Evolutionary conservation across 345 rosid species (phyloP).

Genomic region (Eucalyptus decipiens): DNA sequence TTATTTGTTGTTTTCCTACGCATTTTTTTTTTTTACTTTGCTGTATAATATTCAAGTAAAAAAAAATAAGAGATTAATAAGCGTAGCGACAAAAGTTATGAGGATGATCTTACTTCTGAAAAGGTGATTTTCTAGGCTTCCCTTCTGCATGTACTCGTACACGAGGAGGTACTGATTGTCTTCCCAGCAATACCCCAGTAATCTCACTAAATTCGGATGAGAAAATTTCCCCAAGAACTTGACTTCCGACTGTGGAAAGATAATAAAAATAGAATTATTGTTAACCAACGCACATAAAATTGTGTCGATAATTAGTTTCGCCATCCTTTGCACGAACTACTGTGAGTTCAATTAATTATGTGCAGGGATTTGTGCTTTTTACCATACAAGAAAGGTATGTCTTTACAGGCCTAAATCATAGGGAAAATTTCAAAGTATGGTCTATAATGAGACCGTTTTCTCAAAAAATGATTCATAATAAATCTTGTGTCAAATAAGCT

Average conservation of each 20-base stretch:
- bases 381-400: not conserved
- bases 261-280: not conserved
- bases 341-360: not conserved
- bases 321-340: not conserved
- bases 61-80: not conserved
- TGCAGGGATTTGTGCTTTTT: not conserved
- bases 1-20: not conserved
- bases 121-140: slow-evolving; percentile 77
- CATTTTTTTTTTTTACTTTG: too few relatives aligned
- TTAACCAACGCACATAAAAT: not conserved
- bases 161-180: slow-evolving; percentile 66
- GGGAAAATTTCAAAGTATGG: not conserved
- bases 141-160: slow-evolving; percentile 66
- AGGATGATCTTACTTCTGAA: slow-evolving; percentile 37
- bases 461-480: not conserved
- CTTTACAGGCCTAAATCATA: not conserved
- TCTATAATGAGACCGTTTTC: not conserved
- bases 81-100: not conserved
- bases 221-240: slow-evolving; percentile 59
- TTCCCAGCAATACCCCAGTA: slow-evolving; percentile 82
- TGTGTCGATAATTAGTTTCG: not conserved
- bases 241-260: slow-evolving; percentile 53
- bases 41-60: not conserved
- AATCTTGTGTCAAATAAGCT: not conserved
- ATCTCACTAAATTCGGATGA: slow-evolving; percentile 78